Percentiles rank a stretch among this genome's conserved stretches.
Evolutionary conservation across 2,329 filamentous ascomycete species (phyloP).

Genomic region (Neurospora crassa): DNA sequence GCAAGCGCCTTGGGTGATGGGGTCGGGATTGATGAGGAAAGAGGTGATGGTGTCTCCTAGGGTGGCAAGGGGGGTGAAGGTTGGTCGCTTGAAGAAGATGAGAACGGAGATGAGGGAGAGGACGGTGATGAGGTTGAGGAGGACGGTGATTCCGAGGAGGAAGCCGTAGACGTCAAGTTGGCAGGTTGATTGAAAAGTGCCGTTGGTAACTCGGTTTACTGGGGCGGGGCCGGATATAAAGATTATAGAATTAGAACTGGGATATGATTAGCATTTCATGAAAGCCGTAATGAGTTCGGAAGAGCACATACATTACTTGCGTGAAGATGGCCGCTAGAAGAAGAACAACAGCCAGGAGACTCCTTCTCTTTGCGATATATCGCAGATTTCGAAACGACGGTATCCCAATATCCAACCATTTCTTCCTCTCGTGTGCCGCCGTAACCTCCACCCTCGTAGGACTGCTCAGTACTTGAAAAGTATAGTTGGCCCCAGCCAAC

Average conservation of each 20-base stretch:
- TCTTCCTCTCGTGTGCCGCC: constrained; percentile 32
- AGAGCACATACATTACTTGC: constrained; percentile 35
- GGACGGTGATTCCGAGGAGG: constrained; percentile 32
- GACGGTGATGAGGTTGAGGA: constrained; percentile 31
- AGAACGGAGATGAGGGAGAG: constrained; percentile 23
- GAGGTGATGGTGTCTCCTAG: constrained; percentile 42
- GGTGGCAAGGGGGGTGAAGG: constrained; percentile 36
- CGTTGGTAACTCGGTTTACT: constrained; percentile 20
- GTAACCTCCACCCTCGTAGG: constrained; percentile 41
- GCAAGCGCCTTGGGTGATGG: constrained; percentile 32
- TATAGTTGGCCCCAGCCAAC: constrained; percentile 41
- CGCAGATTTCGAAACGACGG: constrained; percentile 41
- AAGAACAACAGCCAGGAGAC: constrained; percentile 28
- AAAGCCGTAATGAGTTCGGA: no score
- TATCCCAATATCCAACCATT: constrained; percentile 45
- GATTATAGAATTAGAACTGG: constrained; percentile 41
- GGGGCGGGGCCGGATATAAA: constrained; percentile 30
- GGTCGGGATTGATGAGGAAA: constrained; percentile 37
- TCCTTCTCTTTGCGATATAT: constrained; percentile 32
- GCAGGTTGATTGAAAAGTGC: constrained; percentile 23
- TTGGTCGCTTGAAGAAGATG: constrained; percentile 18
- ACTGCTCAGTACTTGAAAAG: constrained; percentile 44
- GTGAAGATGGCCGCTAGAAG: constrained; percentile 33
- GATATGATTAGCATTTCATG: constrained; percentile 12
- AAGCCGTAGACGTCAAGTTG: constrained; percentile 32